Evolutionary conservation across 2,329 filamentous ascomycete species (phyloP), one percentile per base, ranked within the genome.

Genomic region (Penicillium sp.): DNA sequence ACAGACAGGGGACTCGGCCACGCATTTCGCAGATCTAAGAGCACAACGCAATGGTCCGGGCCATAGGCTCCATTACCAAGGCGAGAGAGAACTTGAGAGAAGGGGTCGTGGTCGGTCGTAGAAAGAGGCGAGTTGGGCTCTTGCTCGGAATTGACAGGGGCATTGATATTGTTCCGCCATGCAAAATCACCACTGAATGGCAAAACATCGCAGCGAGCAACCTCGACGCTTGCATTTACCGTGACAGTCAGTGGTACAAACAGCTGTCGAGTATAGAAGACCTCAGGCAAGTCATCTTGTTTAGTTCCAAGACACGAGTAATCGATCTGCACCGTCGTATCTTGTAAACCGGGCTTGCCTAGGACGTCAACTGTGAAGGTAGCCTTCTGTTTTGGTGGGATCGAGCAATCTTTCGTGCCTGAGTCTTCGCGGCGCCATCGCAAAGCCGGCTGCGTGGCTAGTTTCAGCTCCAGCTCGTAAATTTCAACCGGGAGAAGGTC

Each of bases 171-270:
- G 46, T 76, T 76, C 48, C 70, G 70, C 84, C 88, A 90, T 1
- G 88, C 87, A 46, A 94, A 84, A 42, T 83, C 78, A 9, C 84
- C 82, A 41, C 84, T 84, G 9, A 96, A 80, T 1, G 91, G 86
- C 27, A 94, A 72, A 15, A 95, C 80, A 64, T 97, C 92, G 58
- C 92, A 85, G 30, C 90, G 83, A 27, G 86, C 81, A 8, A 97
- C 78, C 65, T 97, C 91, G 21, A 97, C 80, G 64, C 91, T 94
- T 3, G 91, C 89, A 66, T 97, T 97, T 41, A 97, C 93, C 4
- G 93, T 97, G 13, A 97, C 84, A 0, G 88, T 90, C 51, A 97
- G 77, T 12, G 91, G 89, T 23, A 96, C 78, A 15, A 87, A 86
- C 13, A 96, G 81, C 66, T 94, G 90, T 32, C 92, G 83, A 0